Percentiles rank a stretch among this genome's conserved stretches.
phyloP scores from a whole-genome alignment of 495 filamentous ascomycete species.

The Penicillium diatomitis region DNA sequence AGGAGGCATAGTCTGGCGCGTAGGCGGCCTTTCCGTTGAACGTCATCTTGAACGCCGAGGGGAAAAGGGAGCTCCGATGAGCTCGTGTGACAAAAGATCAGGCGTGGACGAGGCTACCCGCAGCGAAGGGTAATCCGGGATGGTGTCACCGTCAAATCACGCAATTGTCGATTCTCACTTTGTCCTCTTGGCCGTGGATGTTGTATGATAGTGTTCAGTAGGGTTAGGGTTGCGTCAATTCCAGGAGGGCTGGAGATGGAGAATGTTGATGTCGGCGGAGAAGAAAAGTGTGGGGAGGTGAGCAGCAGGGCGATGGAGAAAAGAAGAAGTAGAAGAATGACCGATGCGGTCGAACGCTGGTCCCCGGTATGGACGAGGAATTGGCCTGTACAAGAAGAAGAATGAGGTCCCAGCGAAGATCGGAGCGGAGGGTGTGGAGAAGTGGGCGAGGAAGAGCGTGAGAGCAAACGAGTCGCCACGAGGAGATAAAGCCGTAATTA shows the following conservation, averaged over 20 bases:
- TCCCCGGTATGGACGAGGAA: background rate
- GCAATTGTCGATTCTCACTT: too few relatives aligned
- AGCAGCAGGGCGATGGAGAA: slow-evolving; percentile 18
- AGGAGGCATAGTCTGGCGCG: slow-evolving; percentile 48
- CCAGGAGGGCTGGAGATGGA: too few relatives aligned
- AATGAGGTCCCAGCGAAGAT: background rate
- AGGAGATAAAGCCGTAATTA: slow-evolving; percentile 4
- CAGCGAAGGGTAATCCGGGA: too few relatives aligned
- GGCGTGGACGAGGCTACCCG: too few relatives aligned
- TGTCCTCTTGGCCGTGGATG: too few relatives aligned
- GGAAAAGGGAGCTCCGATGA: slow-evolving; percentile 1
- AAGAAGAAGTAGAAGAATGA: slow-evolving; percentile 2
- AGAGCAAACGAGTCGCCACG: slow-evolving; percentile 18
- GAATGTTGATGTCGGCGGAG: background rate
- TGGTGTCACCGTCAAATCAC: too few relatives aligned
- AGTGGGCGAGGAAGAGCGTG: background rate
- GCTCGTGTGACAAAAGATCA: background rate
- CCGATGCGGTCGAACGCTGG: too few relatives aligned
- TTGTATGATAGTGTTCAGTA: too few relatives aligned
- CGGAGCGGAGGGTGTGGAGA: slow-evolving; percentile 14
- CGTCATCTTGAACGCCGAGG: slow-evolving; percentile 10
- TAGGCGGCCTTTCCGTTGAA: slow-evolving; percentile 25
- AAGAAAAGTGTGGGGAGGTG: slow-evolving; percentile 19
- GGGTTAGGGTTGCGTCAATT: too few relatives aligned
- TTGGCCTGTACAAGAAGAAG: background rate